Evolutionary conservation across 345 rosid species (phyloP).

Genomic region (Aquilaria malaccensis): DNA sequence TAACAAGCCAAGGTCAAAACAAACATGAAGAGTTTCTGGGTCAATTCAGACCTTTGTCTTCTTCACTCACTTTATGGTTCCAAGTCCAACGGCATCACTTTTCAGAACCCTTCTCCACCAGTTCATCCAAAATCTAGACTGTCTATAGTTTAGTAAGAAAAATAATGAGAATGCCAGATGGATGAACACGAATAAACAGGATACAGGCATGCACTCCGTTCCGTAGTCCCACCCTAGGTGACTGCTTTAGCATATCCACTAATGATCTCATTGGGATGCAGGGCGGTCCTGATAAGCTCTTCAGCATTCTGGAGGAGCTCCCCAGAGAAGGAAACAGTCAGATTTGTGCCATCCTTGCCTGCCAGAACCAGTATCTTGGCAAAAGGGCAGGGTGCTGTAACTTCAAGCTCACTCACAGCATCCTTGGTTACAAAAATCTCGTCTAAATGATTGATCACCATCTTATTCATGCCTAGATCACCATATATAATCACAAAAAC

Average conservation of each 20-base stretch:
- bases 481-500: background rate
- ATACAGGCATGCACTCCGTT: no score
- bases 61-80: slow-evolving; percentile 64
- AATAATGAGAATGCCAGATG: no score
- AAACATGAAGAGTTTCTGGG: background rate
- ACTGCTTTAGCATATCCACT: slow-evolving; percentile 83
- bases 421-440: slow-evolving; percentile 89
- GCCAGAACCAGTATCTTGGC: slow-evolving; percentile 93
- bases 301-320: slow-evolving; percentile 94
- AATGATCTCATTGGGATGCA: slow-evolving; percentile 95
- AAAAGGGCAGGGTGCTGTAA: slow-evolving; percentile 75
- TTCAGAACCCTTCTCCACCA: slow-evolving; percentile 91
- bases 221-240: slow-evolving; percentile 36
- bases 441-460: slow-evolving; percentile 97
- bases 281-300: slow-evolving; percentile 89
- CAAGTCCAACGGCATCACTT: slow-evolving; percentile 48
- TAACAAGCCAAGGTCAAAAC: background rate
- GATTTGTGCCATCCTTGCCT: slow-evolving; percentile 89
- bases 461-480: slow-evolving; percentile 86
- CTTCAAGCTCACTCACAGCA: slow-evolving; percentile 95
- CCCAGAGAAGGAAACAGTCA: slow-evolving; percentile 87
- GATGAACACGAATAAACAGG: background rate
- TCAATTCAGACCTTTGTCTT: slow-evolving; percentile 65
- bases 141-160: slow-evolving; percentile 27
- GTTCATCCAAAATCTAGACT: slow-evolving; percentile 51